phyloP scores from a whole-genome alignment of 495 filamentous ascomycete species.

The Mytilinidion resinicola region DNA sequence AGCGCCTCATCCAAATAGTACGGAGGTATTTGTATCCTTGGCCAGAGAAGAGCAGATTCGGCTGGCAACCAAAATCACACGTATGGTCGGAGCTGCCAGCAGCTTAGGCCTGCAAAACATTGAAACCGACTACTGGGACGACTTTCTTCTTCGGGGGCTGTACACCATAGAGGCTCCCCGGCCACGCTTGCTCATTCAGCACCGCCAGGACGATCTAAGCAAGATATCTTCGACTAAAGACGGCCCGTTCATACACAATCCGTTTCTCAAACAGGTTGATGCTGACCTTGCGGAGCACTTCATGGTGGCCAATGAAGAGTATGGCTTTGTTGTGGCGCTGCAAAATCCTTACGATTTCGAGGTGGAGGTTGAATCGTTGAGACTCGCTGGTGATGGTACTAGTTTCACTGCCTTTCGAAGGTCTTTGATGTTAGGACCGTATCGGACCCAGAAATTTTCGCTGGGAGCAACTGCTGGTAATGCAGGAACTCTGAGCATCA shows the following conservation, averaged over 20 bases:
- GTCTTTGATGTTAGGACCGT: constrained; percentile 64
- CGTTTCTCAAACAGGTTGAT: constrained; percentile 66
- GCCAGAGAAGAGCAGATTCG: constrained; percentile 77
- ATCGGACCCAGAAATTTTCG: constrained; percentile 70
- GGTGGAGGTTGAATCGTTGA: constrained; percentile 74
- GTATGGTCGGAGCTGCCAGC: constrained; percentile 68
- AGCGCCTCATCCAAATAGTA: constrained; percentile 57
- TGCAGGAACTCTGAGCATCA: constrained; percentile 64
- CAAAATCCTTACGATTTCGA: constrained; percentile 96
- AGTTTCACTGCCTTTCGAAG: constrained; percentile 60
- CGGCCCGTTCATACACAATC: constrained; percentile 91
- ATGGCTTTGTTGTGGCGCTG: constrained; percentile 69
- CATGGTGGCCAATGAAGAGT: constrained; percentile 68
- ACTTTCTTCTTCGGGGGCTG: constrained; percentile 81
- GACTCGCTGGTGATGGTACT: constrained; percentile 64
- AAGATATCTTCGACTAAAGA: constrained; percentile 35
- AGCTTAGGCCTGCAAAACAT: constrained; percentile 63
- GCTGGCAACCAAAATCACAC: constrained; percentile 71
- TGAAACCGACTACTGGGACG: constrained; percentile 90
- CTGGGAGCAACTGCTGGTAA: constrained; percentile 61
- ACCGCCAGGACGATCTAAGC: constrained; percentile 59
- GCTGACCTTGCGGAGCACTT: constrained; percentile 53
- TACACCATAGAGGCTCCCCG: constrained; percentile 53
- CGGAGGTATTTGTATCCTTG: constrained; percentile 57
- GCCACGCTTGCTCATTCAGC: constrained; percentile 58